Base-by-base conservation (phyloP, 192 early-diverging fungal species). In the Coemansia sp. region DNA sequence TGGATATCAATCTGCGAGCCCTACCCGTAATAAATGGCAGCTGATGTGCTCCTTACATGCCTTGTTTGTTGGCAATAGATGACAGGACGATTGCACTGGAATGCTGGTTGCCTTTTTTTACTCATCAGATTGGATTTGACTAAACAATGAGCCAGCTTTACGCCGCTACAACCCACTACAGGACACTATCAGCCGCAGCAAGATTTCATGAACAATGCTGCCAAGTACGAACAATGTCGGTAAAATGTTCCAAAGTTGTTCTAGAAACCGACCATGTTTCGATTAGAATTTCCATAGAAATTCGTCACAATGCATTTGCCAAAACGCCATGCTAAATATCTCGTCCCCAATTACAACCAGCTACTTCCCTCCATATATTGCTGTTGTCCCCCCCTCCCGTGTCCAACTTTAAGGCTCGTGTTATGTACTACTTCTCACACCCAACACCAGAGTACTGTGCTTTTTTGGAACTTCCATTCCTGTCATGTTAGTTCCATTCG, bases 231-330 rank as follows among this genome's bases (percentile, higher is more conserved):
- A 54, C 52, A 54, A 54, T 54, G 52, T 18, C 52, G 24, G 24
- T 7, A 18, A 5, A 25, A 54, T 5, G 18, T 24, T 18, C 52
- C 16, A 25, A 18, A 18, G 56, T 18, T 57, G 30, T 62, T 62
- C 60, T 54, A 54, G 60, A 62, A 62, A 31, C 57, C 21, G 49
- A 8, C 21, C 7, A 14, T 16, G 25, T 53, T 60, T 62, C 60
- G 27, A 62, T 53, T 53, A 24, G 60, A 62, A 53, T 24, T 53
- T 62, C 51, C 60, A 62, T 34, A 49, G 26, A 60, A 49, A 50
- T 49, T 27, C 19, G 49, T 50, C 60, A 61, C 49, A 54, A 25
- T 28, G 52, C 50, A 19, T 23, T 4, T 26, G n/a, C 3, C 21
- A 25, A 25, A 12, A 22, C 50, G 22, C 50, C 50, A 52, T 52